Evolutionary conservation across 495 filamentous ascomycete species (phyloP), one percentile per base, ranked within the genome.

Genomic region (Penicillium pulvis): DNA sequence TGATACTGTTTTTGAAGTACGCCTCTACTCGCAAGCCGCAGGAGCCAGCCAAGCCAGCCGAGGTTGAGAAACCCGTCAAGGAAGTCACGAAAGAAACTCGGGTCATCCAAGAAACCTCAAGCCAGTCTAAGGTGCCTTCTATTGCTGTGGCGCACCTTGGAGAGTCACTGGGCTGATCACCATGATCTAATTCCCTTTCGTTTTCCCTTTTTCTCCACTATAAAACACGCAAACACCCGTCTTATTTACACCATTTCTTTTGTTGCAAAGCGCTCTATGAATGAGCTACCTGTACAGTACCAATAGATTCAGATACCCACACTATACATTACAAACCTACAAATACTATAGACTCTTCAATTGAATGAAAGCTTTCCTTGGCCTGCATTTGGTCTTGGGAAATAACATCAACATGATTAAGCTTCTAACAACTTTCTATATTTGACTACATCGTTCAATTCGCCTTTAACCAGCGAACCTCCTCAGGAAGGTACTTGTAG

Each of bases 1-100:
- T 77, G 47, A 76, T 80, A 44, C 41, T 75, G 23, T 80, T 80
- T 61, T 65, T 80, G 35, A 77, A 78, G 45, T 78, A 77, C 57
- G 67, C 71, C 20, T 80, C 77, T n/a, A 62, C 65, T 19, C 73
- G 64, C 41, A 72, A 71, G 59, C 58, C 61, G 4, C 67, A 65
- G 9, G 70, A 73, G 23, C 50, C 67, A 20, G 28, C 67, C 24
- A 69, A 75, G 49, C 67, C 71, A 56, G 66, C 65, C 51, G 69
- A 77, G 44, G 56, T 65, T 3, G 72, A 76, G 50, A 69, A 79
- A 55, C 59, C 65, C 1, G 65, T 63, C 28, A 74, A 77, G 39
- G 61, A 78, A 53, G 45, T 56, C 17, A 47, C 58, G 3, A 66
- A 64, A 8, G 69, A 75, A 60, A 60, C 63, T 39, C 64, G 48